These are phyloP conservation scores for Elsinoe batatas DNA, from an alignment of 2,329 filamentous ascomycete genomes.

Conservation along the genomic window DNA sequence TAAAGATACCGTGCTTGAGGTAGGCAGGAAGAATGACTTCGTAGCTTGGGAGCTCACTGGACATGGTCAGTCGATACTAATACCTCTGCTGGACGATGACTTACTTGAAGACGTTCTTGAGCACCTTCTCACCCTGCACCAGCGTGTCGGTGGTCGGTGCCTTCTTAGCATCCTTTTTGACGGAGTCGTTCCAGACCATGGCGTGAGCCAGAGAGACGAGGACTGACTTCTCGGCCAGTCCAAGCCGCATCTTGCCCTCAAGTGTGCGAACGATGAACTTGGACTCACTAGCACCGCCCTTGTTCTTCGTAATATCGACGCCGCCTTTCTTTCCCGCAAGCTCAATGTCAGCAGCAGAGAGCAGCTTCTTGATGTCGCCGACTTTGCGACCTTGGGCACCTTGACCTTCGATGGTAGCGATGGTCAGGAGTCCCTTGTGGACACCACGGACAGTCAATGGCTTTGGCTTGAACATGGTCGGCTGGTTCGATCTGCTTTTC, in stretches of 20 bases:
- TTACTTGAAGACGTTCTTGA: slow-evolving; percentile 68
- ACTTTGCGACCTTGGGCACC: slow-evolving; percentile 87
- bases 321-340: slow-evolving; percentile 45
- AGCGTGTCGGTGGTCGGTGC: slow-evolving; percentile 65
- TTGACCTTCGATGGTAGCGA: slow-evolving; percentile 77
- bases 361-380: slow-evolving; percentile 86
- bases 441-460: slow-evolving; percentile 77
- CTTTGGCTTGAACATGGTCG: slow-evolving; percentile 97
- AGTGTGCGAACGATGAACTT: slow-evolving; percentile 90
- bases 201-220: slow-evolving; percentile 85
- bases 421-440: slow-evolving; percentile 75
- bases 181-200: slow-evolving; percentile 66
- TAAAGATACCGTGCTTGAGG: slow-evolving; percentile 74
- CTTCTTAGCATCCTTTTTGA: slow-evolving; percentile 56
- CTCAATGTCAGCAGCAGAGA: slow-evolving; percentile 78
- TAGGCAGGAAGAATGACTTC: slow-evolving; percentile 89
- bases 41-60: slow-evolving; percentile 85
- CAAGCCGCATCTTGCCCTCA: slow-evolving; percentile 86
- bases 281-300: slow-evolving; percentile 86
- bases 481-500: slow-evolving; percentile 89
- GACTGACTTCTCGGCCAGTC: slow-evolving; percentile 84
- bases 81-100: slow-evolving; percentile 18
- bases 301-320: slow-evolving; percentile 80
- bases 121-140: slow-evolving; percentile 69
- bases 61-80: slow-evolving; percentile 19